Conservation (phyloP, 1,139 yeast species). For the Suhomyces chickasaworum region DNA sequence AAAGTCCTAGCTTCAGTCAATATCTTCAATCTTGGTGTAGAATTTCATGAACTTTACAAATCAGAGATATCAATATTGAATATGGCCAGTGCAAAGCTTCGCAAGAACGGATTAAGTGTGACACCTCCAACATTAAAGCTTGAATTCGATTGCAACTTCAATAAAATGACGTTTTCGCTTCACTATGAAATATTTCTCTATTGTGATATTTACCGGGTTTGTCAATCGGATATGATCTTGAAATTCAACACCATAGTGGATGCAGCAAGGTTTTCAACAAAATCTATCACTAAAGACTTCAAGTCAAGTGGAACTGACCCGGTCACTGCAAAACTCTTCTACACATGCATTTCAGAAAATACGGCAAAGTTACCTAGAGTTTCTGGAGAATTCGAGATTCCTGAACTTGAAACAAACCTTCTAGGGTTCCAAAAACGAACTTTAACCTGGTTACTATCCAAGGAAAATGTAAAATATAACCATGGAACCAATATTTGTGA, state of each 20-base stretch:
- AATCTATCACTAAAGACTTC: too few species aligned
- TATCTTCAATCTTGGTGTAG: not conserved
- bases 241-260: conserved; percentile 9
- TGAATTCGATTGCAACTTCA: conserved; percentile 5
- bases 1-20: conserved; percentile 11
- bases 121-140: conserved; percentile 13
- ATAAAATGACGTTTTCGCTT: conserved; percentile 11
- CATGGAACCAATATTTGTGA: conserved; percentile 26
- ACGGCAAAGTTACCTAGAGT: conserved; percentile 28
- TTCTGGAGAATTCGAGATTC: conserved; percentile 34
- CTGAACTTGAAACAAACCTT: conserved; percentile 51
- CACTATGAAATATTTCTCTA: conserved; percentile 10
- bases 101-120: conserved; percentile 14
- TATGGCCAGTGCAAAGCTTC: conserved; percentile 14
- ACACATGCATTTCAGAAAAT: conserved; percentile 36
- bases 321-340: conserved; percentile 26
- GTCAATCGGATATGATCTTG: conserved; percentile 16
- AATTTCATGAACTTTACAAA: conserved; percentile 1
- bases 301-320: too few species aligned
- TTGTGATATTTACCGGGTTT: conserved; percentile 15
- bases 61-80: conserved; percentile 15
- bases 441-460: conserved; percentile 62
- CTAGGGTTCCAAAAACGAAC: conserved; percentile 64
- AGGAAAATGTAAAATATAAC: conserved; percentile 56
- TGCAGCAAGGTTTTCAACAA: not conserved